A percentile compares a stretch with the other conserved stretches of the same genome.
Conservation (phyloP, 208 protist species). For the Polymyxa betae region DNA sequence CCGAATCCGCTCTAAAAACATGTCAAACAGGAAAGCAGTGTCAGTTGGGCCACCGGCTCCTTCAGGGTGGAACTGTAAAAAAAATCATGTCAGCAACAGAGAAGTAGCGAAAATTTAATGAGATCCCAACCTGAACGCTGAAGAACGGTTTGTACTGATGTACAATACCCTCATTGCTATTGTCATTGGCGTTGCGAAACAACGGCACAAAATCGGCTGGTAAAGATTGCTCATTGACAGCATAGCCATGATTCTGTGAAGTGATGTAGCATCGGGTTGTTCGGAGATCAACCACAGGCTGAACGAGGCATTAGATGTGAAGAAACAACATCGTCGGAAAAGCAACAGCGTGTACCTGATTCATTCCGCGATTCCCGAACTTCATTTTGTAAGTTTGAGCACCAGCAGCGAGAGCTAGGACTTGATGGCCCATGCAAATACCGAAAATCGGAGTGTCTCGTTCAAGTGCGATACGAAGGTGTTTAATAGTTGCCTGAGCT, state of each 20-base stretch:
- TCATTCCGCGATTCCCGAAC: constrained; percentile 97
- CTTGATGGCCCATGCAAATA: constrained; percentile 98
- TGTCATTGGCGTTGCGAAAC: constrained; percentile 96
- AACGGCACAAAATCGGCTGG: constrained; percentile 88
- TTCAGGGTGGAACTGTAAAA: constrained; percentile 56
- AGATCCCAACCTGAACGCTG: constrained; percentile 36
- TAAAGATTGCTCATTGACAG: constrained; percentile 88
- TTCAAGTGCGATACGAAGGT: constrained; percentile 71
- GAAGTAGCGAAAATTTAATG: background rate
- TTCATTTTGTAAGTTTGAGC: constrained; percentile 94
- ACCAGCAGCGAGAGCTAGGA: constrained; percentile 63
- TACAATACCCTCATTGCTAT: constrained; percentile 89
- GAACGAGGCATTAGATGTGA: constrained; percentile 6
- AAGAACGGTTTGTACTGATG: constrained; percentile 57
- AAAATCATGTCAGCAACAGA: background rate
- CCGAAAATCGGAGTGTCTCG: constrained; percentile 91
- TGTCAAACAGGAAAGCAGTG: constrained; percentile 95
- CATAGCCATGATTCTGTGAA: constrained; percentile 95
- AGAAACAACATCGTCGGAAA: background rate
- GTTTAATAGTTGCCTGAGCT: constrained; percentile 85
- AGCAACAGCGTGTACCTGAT: constrained; percentile 78
- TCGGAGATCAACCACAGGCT: constrained; percentile 82
- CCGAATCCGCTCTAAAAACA: constrained; percentile 80
- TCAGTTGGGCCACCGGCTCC: constrained; percentile 91
- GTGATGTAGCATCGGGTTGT: constrained; percentile 90